A percentile compares a stretch with the other conserved stretches of the same genome.
These are phyloP conservation scores for Coniferiporia sulphurascens DNA, from an alignment of 1,284 basidiomycete genomes.

Conservation along the genomic window DNA sequence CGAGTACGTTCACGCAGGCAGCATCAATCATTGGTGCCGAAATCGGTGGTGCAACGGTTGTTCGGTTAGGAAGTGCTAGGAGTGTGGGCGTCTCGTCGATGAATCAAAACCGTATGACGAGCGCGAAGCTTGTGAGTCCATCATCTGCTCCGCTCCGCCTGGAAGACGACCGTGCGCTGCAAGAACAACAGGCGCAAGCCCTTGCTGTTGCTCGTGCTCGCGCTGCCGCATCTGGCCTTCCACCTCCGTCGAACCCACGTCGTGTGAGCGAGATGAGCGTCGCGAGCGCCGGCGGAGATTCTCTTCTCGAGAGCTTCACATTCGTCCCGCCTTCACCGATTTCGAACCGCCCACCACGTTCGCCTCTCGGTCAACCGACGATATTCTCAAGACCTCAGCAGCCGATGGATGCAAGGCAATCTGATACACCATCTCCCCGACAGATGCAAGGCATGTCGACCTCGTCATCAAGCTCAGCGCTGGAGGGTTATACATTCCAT, in stretches of 20 bases:
- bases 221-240: constrained; percentile 38
- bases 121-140: constrained; percentile 38
- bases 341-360: constrained; percentile 68
- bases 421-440: constrained; percentile 42
- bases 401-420: constrained; percentile 27
- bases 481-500: constrained; percentile 73
- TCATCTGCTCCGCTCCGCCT: constrained; percentile 3
- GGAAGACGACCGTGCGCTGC: constrained; percentile 11
- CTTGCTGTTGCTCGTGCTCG: constrained; percentile 51
- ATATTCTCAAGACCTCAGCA: constrained; percentile 28
- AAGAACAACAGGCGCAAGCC: constrained; percentile 59
- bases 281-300: constrained; percentile 41
- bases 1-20: constrained; percentile 58
- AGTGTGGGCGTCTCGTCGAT: constrained; percentile 1
- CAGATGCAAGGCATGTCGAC: constrained; percentile 62
- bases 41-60: constrained; percentile 59
- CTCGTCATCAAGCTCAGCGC: constrained; percentile 62
- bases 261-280: constrained; percentile 37
- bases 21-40: constrained; percentile 51
- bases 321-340: constrained; percentile 83
- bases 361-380: constrained; percentile 57
- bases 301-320: constrained; percentile 77
- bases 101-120: constrained; percentile 51
- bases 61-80: constrained; percentile 49
- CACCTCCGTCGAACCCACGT: constrained; percentile 57